phyloP scores from a whole-genome alignment of 306 rosid species.

The Vicia villosa region DNA sequence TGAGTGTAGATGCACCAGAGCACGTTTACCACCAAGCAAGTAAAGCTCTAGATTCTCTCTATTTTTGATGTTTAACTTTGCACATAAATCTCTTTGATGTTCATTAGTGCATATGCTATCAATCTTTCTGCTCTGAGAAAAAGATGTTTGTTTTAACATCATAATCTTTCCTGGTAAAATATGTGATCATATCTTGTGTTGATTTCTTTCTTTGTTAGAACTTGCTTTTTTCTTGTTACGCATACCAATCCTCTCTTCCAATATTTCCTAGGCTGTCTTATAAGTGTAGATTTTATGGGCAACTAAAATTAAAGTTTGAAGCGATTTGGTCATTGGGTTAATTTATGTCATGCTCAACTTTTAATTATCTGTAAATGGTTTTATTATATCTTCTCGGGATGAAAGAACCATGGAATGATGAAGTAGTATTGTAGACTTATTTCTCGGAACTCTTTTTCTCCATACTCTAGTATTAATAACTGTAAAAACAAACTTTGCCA shows the following conservation, averaged over 20 bases:
- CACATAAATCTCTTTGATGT: slow-evolving; percentile 28
- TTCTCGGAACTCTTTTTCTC: slow-evolving; percentile 25
- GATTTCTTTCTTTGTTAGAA: slow-evolving; percentile 29
- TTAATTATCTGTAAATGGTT: slow-evolving; percentile 16
- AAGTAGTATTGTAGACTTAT: slow-evolving; percentile 31
- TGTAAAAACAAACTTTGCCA: neutral
- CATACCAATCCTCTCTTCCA: slow-evolving; percentile 27
- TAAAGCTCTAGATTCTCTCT: slow-evolving; percentile 48
- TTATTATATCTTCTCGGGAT: slow-evolving; percentile 15
- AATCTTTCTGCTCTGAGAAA: slow-evolving; percentile 2
- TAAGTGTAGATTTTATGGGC: slow-evolving; percentile 28
- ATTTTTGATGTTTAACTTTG: slow-evolving; percentile 29
- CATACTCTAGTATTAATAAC: slow-evolving; percentile 6
- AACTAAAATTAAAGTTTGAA: slow-evolving; percentile 14
- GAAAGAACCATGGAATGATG: slow-evolving; percentile 19
- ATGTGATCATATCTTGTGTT: slow-evolving; percentile 8
- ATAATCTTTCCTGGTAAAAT: slow-evolving; percentile 9
- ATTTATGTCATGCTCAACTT: slow-evolving; percentile 27
- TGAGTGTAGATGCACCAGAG: slow-evolving; percentile 95
- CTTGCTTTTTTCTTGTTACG: slow-evolving; percentile 24
- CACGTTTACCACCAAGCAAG: slow-evolving; percentile 94
- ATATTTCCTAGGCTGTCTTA: slow-evolving; percentile 1
- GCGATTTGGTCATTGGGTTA: slow-evolving; percentile 6
- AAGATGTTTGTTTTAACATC: slow-evolving; percentile 4
- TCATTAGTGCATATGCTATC: slow-evolving; percentile 18